These are phyloP conservation scores for Plantago ovata DNA, from an alignment of 257 asterid species.

Conservation along the genomic window DNA sequence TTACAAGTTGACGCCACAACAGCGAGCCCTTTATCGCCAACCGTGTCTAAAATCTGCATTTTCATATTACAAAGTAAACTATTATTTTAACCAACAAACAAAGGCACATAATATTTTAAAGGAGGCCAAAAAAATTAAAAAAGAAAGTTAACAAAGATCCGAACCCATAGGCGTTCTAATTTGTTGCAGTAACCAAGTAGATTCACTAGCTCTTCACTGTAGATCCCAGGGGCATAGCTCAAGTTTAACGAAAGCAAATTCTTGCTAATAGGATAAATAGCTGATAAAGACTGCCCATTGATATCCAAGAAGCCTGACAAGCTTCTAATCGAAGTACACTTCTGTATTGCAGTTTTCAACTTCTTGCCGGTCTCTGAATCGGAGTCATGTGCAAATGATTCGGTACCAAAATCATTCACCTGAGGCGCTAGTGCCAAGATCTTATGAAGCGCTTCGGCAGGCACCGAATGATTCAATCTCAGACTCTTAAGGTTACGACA, in stretches of 20 bases:
- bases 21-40: slow-evolving; percentile 67
- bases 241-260: slow-evolving; percentile 65
- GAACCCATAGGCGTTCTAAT: slow-evolving; percentile 66
- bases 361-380: slow-evolving; percentile 45
- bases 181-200: slow-evolving; percentile 64
- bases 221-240: slow-evolving; percentile 69
- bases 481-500: slow-evolving; percentile 56
- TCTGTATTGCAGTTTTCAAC: slow-evolving; percentile 38
- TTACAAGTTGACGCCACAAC: slow-evolving; percentile 66
- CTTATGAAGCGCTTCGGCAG: slow-evolving; percentile 56
- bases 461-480: slow-evolving; percentile 60
- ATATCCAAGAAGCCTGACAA: slow-evolving; percentile 72
- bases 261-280: slow-evolving; percentile 55
- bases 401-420: slow-evolving; percentile 65
- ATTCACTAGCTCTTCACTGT: slow-evolving; percentile 49
- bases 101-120: no score
- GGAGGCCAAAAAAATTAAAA: neutral
- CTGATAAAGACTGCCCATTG: slow-evolving; percentile 45
- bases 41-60: slow-evolving; percentile 59
- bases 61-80: neutral
- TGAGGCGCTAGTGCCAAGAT: slow-evolving; percentile 69
- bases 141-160: slow-evolving; percentile 22
- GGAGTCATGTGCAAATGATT: slow-evolving; percentile 53
- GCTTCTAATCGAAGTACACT: slow-evolving; percentile 54
- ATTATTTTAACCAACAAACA: slow-evolving; percentile 2